Evolutionary conservation across 1,284 basidiomycete genomes (phyloP), one percentile per base, ranked within the genome.

Genomic region (Microbotryum lychnidis-dioicae): DNA sequence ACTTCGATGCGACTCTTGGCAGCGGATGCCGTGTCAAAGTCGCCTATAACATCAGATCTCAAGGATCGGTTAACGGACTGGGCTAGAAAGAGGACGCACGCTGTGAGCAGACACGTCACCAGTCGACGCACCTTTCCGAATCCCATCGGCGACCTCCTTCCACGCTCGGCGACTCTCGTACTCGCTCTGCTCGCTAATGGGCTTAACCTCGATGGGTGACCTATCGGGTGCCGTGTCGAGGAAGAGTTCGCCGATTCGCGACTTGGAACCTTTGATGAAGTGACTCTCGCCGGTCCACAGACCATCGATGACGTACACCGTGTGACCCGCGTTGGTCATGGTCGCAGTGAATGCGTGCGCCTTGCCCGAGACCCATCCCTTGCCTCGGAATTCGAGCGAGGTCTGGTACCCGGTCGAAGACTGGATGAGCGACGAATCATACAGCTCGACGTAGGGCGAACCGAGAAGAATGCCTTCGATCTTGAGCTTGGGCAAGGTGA

Each of bases 1-100:
- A 87, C 89, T 85, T 97, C 94, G 64, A 98, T 93, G 75, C 84
- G 82, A 48, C 81, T 83, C 84, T 98, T 98, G 75, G 93, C 93
- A 72, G 77, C 80, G 69, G 86, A 87, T 4, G 96, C 94, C n/a
- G 81, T 76, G 56, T 97, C 94, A 73, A 91, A 97, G 74, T 97
- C 89, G 25, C 89, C 88, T 47, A 14, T 25, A 31, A 2, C 10
- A 23, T 20, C 23, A 31, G 7, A 23, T 8, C n/a, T 25, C 37
- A 42, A 31, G 33, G 5, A 20, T 12, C 6, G 20, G 42, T 44
- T 10, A 18, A 9, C 29, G 14, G 37, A 54, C 27, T n/a, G 48
- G 33, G 20, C 16, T n/a, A 54, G 53, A 42, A 23, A 25, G 21
- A 20, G 5, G 53, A 54, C 33, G 54, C 52, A 14, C 27, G 12